Conservation (phyloP, 345 rosid species). For the Laguncularia racemosa region DNA sequence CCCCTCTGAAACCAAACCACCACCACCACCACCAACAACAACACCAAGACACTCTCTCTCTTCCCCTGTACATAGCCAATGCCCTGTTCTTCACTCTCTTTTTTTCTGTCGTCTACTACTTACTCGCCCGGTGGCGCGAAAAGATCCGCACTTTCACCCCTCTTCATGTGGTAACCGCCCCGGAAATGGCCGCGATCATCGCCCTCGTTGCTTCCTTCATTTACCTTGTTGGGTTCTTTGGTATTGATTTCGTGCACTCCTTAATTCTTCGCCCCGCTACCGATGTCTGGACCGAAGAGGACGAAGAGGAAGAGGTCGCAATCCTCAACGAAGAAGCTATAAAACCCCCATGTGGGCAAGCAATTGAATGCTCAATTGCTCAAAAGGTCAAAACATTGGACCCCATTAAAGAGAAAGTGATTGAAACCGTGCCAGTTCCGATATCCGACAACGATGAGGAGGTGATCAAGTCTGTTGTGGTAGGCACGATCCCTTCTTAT, state of each 20-base stretch:
- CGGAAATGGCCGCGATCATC: slow-evolving; percentile 51
- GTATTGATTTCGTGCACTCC: slow-evolving; percentile 60
- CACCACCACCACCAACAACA: slow-evolving; percentile 2
- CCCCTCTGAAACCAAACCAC: not conserved
- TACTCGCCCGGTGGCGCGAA: slow-evolving; percentile 65
- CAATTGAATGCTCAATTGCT: slow-evolving; percentile 29
- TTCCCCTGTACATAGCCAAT: slow-evolving; percentile 47
- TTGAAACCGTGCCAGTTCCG: slow-evolving; percentile 8
- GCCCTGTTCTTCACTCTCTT: slow-evolving; percentile 54
- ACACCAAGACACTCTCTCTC: slow-evolving; percentile 36
- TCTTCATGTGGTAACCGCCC: slow-evolving; percentile 39
- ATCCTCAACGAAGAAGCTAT: slow-evolving; percentile 28
- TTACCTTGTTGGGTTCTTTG: slow-evolving; percentile 58
- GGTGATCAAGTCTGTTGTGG: slow-evolving; percentile 37
- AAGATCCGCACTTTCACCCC: slow-evolving; percentile 66
- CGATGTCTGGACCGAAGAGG: slow-evolving; percentile 43
- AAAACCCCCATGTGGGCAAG: slow-evolving; percentile 38
- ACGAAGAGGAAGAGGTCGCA: slow-evolving; percentile 30
- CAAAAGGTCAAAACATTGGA: not conserved
- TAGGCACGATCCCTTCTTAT: slow-evolving; percentile 45
- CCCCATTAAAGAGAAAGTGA: slow-evolving; percentile 4
- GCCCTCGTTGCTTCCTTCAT: slow-evolving; percentile 48
- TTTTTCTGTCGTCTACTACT: slow-evolving; percentile 56
- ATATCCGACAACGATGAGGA: slow-evolving; percentile 41
- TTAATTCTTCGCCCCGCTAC: slow-evolving; percentile 35